Evolutionary conservation across 345 rosid genomes (phyloP).

Genomic region (Populus pruinosa): DNA sequence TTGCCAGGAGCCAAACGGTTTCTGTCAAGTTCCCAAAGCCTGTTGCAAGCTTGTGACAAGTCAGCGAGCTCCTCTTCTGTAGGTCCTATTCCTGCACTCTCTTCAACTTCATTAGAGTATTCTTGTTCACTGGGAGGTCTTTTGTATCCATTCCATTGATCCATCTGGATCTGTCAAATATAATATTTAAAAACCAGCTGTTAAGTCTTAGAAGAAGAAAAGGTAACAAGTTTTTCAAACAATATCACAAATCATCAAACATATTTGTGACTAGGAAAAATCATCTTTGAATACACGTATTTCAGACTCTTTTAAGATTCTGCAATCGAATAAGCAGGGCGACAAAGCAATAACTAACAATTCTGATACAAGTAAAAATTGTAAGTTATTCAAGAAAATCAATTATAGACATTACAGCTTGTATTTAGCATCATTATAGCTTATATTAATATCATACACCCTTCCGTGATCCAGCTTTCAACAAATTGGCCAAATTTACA

Average conservation of each 20-base stretch:
- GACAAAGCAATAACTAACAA: not conserved
- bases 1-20: slow-evolving; percentile 77
- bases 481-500: no score
- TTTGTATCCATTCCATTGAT: slow-evolving; percentile 74
- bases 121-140: slow-evolving; percentile 63
- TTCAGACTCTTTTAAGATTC: not conserved
- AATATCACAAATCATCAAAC: not conserved
- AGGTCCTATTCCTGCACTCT: slow-evolving; percentile 43
- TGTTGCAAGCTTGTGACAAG: slow-evolving; percentile 77
- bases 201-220: no score
- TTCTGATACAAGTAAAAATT: no score
- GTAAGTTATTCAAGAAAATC: no score
- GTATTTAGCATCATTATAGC: no score
- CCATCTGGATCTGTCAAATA: slow-evolving; percentile 55
- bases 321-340: not conserved
- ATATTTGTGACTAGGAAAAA: not conserved
- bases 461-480: no score
- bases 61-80: slow-evolving; percentile 68
- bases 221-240: not conserved
- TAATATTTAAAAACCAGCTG: not conserved
- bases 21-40: slow-evolving; percentile 79
- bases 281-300: not conserved
- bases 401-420: no score
- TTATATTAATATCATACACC: no score
- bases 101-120: slow-evolving; percentile 58